These are phyloP conservation scores for Penicillium italicum DNA, from an alignment of 2,329 filamentous ascomycete species.

Conservation along the genomic window DNA sequence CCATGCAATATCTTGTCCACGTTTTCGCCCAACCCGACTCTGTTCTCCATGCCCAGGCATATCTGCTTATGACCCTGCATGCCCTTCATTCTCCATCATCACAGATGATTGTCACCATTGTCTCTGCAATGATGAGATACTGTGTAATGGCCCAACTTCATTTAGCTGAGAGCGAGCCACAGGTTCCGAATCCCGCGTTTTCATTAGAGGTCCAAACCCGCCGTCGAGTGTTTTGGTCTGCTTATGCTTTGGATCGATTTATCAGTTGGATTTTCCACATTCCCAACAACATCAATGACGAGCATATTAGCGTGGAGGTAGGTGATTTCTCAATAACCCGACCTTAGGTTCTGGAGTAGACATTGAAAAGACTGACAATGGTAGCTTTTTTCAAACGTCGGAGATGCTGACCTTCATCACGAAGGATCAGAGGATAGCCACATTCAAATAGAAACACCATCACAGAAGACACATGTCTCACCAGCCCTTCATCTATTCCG, in stretches of 20 bases:
- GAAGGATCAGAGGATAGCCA: background rate
- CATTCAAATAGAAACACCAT: background rate
- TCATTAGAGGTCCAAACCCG: constrained; percentile 14
- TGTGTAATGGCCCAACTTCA: constrained; percentile 16
- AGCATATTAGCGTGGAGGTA: constrained; percentile 15
- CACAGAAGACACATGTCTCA: constrained; percentile 16
- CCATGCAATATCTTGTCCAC: constrained; percentile 8
- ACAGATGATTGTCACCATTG: constrained; percentile 15
- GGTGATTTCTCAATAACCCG: background rate
- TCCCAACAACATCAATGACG: constrained; percentile 14
- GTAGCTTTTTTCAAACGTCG: constrained; percentile 16
- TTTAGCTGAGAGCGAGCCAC: constrained; percentile 9
- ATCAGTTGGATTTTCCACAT: constrained; percentile 19
- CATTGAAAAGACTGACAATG: background rate
- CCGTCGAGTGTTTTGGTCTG: constrained; percentile 18
- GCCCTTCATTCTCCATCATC: constrained; percentile 18
- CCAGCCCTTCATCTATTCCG: constrained; percentile 16
- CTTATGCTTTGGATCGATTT: constrained; percentile 16
- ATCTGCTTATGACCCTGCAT: constrained; percentile 16
- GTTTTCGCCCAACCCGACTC: constrained; percentile 8
- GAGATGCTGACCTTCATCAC: constrained; percentile 7
- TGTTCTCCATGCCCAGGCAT: constrained; percentile 15
- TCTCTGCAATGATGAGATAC: constrained; percentile 15
- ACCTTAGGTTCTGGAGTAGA: too few relatives aligned
- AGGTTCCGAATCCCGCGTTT: constrained; percentile 1